Percentiles rank a stretch among this genome's conserved stretches.
These are phyloP conservation scores for Hsuehochloa calcarea DNA, from an alignment of 176 grass and related monocot genomes.

Conservation along the genomic window DNA sequence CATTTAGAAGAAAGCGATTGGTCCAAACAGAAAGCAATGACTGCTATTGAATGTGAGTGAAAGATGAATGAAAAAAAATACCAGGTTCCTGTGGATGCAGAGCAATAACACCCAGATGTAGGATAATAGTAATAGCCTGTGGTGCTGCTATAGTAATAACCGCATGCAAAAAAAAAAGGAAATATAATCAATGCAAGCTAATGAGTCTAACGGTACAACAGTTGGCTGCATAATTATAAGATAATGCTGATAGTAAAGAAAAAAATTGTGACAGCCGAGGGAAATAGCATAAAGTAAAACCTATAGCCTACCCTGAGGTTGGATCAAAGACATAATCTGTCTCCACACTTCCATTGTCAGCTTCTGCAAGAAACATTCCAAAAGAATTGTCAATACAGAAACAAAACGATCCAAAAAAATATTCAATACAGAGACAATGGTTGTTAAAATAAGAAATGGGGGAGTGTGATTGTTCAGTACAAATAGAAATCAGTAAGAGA, in stretches of 20 bases:
- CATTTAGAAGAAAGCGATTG: neutral
- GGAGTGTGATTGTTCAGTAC: neutral
- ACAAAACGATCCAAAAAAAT: conserved; percentile 2
- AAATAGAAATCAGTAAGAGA: conserved; percentile 16
- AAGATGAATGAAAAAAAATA: conserved; percentile 34
- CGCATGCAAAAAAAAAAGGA: conserved; percentile 35
- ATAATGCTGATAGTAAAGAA: neutral
- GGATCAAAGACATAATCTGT: conserved; percentile 86
- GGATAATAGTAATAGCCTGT: conserved; percentile 91
- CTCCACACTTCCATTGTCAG: conserved; percentile 42
- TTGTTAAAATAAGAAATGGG: neutral
- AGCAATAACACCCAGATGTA: conserved; percentile 67
- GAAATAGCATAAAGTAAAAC: conserved; percentile 12
- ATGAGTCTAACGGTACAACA: conserved; percentile 12
- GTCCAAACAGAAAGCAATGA: neutral
- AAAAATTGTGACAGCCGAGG: neutral
- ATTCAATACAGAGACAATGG: neutral
- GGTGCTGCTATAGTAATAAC: conserved; percentile 92
- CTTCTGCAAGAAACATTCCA: conserved; percentile 49
- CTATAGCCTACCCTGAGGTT: conserved; percentile 66
- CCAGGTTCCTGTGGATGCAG: conserved; percentile 79
- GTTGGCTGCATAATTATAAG: neutral
- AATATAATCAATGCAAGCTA: conserved; percentile 11
- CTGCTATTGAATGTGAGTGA: neutral
- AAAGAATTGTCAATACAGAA: conserved; percentile 11